Percentiles rank a stretch among this genome's conserved stretches.
Evolutionary conservation across 192 early-diverging fungal species (phyloP).

Genomic region (Phlyctochytrium bullatum): DNA sequence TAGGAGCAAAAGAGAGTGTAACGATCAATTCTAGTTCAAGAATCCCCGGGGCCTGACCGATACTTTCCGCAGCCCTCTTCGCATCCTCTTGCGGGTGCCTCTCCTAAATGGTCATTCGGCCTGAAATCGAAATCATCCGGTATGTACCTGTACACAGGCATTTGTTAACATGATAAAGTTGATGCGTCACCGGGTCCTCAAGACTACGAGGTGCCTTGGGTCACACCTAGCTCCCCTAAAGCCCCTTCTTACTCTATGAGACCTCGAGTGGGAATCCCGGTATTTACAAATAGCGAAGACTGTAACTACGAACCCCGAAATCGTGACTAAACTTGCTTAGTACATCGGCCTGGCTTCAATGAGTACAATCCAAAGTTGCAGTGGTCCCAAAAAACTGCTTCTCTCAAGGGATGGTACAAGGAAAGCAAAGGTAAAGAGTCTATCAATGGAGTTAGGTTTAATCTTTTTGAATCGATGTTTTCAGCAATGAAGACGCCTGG

Average conservation of each 20-base stretch:
- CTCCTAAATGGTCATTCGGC: constrained; percentile 53
- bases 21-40: constrained; percentile 24
- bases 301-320: constrained; percentile 12
- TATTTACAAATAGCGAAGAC: constrained; percentile 37
- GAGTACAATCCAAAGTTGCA: constrained; percentile 44
- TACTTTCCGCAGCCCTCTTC: constrained; percentile 35
- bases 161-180: constrained; percentile 10
- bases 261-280: constrained; percentile 29
- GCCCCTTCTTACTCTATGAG: constrained; percentile 38
- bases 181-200: constrained; percentile 48
- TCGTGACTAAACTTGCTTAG: constrained; percentile 13
- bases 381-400: constrained; percentile 39
- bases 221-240: constrained; percentile 28
- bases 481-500: constrained; percentile 52
- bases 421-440: constrained; percentile 40
- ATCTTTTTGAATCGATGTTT: neutral
- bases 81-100: constrained; percentile 24
- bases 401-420: constrained; percentile 51
- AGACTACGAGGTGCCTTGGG: constrained; percentile 38
- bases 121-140: constrained; percentile 26
- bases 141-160: constrained; percentile 8
- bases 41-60: constrained; percentile 43
- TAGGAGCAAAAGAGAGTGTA: neutral
- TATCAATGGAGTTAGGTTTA: neutral
- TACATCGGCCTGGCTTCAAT: constrained; percentile 32